Evolutionary conservation across 2,329 filamentous ascomycete species (phyloP).

Genomic region (Cercospora nicotianae): DNA sequence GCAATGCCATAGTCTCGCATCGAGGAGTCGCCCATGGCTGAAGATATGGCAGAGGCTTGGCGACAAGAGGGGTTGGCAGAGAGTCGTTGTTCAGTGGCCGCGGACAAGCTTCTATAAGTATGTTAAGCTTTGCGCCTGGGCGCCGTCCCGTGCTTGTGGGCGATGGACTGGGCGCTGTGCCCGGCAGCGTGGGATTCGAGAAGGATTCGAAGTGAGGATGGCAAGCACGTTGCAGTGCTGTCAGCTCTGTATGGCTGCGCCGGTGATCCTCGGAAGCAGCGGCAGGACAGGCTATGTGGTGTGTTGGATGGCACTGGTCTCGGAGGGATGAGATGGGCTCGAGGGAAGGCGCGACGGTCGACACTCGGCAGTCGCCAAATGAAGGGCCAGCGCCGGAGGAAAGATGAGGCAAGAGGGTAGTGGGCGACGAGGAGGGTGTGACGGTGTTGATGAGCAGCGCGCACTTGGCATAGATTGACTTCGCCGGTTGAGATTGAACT

Average conservation of each 20-base stretch:
- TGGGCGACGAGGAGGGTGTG: background rate
- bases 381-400: background rate
- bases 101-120: constrained; percentile 11
- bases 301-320: background rate
- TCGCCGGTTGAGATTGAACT: background rate
- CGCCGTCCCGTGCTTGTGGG: background rate
- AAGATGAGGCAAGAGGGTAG: background rate
- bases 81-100: background rate
- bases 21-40: constrained; percentile 37
- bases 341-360: background rate
- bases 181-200: background rate
- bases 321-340: background rate
- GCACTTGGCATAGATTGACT: background rate
- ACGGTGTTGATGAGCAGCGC: background rate
- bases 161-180: background rate
- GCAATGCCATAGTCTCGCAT: constrained; percentile 51
- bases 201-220: background rate
- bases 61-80: background rate
- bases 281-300: background rate
- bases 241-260: constrained; percentile 11
- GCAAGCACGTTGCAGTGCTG: constrained; percentile 9
- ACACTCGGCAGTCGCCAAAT: background rate
- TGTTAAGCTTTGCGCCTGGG: constrained; percentile 8
- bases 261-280: background rate
- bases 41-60: background rate